These are phyloP conservation scores for Calamus simplicifolius DNA, from an alignment of 176 grass and related monocot genomes.

Conservation along the genomic window DNA sequence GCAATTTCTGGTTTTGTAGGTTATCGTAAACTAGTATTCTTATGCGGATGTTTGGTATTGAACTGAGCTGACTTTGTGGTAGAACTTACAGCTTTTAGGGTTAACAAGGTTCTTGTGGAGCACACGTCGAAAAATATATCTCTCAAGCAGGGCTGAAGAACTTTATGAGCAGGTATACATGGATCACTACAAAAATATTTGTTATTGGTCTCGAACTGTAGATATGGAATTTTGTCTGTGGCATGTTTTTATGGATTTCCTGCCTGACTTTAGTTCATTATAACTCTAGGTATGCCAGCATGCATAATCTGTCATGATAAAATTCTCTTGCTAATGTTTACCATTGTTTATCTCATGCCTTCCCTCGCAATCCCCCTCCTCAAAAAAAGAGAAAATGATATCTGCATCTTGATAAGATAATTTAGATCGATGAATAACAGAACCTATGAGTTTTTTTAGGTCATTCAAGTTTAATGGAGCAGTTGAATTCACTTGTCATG, in stretches of 20 bases:
- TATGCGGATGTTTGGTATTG: constrained; percentile 1
- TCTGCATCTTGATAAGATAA: no score
- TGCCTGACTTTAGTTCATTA: no score
- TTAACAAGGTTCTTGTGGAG: constrained; percentile 37
- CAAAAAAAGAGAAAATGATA: no score
- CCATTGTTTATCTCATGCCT: no score
- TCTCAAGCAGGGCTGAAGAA: constrained; percentile 46
- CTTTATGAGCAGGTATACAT: constrained; percentile 62
- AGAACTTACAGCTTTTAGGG: constrained; percentile 39
- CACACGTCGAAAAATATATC: constrained; percentile 26
- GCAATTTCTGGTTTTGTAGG: constrained; percentile 41
- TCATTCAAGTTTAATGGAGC: no score
- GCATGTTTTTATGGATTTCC: not conserved
- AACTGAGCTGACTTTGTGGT: constrained; percentile 15
- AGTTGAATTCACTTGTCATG: no score
- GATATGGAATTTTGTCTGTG: not conserved
- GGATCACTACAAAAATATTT: not conserved
- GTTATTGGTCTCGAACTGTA: not conserved
- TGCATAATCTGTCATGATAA: no score
- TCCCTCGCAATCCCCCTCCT: no score
- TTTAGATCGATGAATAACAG: no score
- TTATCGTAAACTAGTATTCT: not conserved
- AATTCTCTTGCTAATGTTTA: no score
- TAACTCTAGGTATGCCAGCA: no score
- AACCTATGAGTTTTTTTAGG: no score